Base-by-base conservation (phyloP, 768 basidiomycete genomes). In the Tulasnella sp. region DNA sequence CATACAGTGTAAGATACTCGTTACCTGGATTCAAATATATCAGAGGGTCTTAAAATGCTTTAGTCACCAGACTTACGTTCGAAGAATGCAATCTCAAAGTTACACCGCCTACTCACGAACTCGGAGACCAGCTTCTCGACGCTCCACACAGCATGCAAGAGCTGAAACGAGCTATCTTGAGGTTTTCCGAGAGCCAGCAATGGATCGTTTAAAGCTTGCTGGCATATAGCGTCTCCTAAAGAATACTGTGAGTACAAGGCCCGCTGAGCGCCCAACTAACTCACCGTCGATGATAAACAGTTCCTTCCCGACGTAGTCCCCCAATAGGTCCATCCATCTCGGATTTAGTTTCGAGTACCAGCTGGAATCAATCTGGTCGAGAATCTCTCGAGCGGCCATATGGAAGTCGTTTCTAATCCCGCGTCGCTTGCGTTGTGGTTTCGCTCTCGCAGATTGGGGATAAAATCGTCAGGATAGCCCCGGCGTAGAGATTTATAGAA, bases 231-330 rank as follows among this genome's bases (percentile, higher is more conserved):
- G 84, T 93, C 90, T 1, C 92, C 92, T 92, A 72, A n/a, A 2
- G 54, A n/a, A 37, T 69, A 18, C 31, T 7, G 14, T 41, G 37
- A 76, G 41, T 22, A n/a, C 74, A 60, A 31, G 64, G 58, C n/a
- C 31, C 28, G 69, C 48, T 60, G 73, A 5, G 46, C 54, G 69
- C 3, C 0, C 16, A 72, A 3, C 5, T 18, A 22, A 76, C 16
- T 60, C 84, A 90, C 92, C 92, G 84, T 93, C 92, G 80, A 93
- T 86, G 58, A 93, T 83, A 83, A 93, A 93, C 22, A 88, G 87
- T 83, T 93, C 93, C 48, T 84, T 88, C 1, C 93, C 93, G 31
- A 91, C 92, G 84, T 92, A 93, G 83, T 92, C 93, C 4, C 92
- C 92, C 41, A 93, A 85, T 12, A 93, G 86, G 84, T 93, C 92